These are phyloP conservation scores for Ceratobasidium sp. DNA, from an alignment of 1,284 basidiomycete species.

Conservation along the genomic window DNA sequence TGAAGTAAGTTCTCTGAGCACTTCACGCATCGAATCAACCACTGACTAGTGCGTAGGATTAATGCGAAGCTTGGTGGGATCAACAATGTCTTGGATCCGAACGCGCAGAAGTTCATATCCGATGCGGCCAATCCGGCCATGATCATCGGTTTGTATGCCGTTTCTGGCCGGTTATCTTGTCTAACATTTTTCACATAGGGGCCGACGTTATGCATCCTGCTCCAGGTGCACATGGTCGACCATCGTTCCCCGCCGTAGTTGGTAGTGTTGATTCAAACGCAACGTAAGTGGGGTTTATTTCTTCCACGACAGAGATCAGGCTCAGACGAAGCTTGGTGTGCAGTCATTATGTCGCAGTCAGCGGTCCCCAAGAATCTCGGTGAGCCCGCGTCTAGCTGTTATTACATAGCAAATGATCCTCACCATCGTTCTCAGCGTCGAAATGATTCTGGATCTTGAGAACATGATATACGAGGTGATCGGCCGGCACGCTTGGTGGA, in stretches of 20 bases:
- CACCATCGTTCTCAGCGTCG: slow-evolving; percentile 7
- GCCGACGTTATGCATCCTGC: slow-evolving; percentile 83
- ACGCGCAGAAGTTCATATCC: slow-evolving; percentile 35
- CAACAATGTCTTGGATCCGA: slow-evolving; percentile 40
- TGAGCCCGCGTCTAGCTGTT: slow-evolving; percentile 53
- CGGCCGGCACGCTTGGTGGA: slow-evolving; percentile 34
- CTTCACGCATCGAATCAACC: too few species aligned
- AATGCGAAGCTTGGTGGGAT: slow-evolving; percentile 46
- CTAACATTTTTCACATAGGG: slow-evolving; percentile 55
- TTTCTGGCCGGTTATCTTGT: not conserved
- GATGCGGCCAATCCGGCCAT: slow-evolving; percentile 41
- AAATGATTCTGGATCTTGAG: slow-evolving; percentile 77
- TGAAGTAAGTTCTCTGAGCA: slow-evolving; percentile 65
- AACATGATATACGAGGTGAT: slow-evolving; percentile 60
- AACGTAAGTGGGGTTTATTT: not conserved
- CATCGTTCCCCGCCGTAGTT: slow-evolving; percentile 80
- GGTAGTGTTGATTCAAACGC: slow-evolving; percentile 74
- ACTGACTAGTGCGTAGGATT: slow-evolving; percentile 12
- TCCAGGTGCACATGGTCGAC: slow-evolving; percentile 74
- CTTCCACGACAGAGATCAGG: not conserved
- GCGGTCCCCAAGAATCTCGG: slow-evolving; percentile 71
- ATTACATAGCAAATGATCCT: too few species aligned
- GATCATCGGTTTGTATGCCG: slow-evolving; percentile 25
- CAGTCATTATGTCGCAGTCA: slow-evolving; percentile 62
- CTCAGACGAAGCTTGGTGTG: slow-evolving; percentile 48